Percentiles rank a stretch among this genome's conserved stretches.
phyloP scores from a whole-genome alignment of 805 yeast species.

The Candida parachauliodes region DNA sequence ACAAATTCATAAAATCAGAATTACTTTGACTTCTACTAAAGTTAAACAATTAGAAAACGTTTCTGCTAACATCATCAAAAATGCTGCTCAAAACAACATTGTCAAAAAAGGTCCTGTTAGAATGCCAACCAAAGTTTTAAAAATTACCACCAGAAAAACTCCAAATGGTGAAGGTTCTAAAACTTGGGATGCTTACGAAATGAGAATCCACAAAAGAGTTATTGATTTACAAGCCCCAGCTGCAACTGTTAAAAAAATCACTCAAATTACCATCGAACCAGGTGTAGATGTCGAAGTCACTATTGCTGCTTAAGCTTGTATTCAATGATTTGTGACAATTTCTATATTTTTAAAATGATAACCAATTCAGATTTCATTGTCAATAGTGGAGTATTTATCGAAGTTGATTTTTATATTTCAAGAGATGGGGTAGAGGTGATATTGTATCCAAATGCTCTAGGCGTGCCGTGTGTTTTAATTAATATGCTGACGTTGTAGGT shows the following conservation, averaged over 20 bases:
- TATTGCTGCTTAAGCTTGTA: slow-evolving; percentile 68
- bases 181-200: slow-evolving; percentile 99
- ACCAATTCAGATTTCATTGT: not conserved
- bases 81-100: slow-evolving; percentile 79
- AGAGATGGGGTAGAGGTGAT: slow-evolving; percentile 11
- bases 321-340: no score
- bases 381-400: slow-evolving; percentile 5
- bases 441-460: slow-evolving; percentile 50
- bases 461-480: slow-evolving; percentile 52
- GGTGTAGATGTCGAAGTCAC: slow-evolving; percentile 98
- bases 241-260: slow-evolving; percentile 86
- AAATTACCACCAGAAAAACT: slow-evolving; percentile 99
- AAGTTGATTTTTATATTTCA: slow-evolving; percentile 4
- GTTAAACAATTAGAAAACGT: slow-evolving; percentile 98
- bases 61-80: slow-evolving; percentile 82
- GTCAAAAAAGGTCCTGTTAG: slow-evolving; percentile 99
- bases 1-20: slow-evolving; percentile 95
- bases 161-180: slow-evolving; percentile 99
- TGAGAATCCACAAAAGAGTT: slow-evolving; percentile 99
- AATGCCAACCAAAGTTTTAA: slow-evolving; percentile 98
- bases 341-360: not conserved
- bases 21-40: slow-evolving; percentile 97
- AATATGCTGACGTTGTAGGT: slow-evolving; percentile 54
- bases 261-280: slow-evolving; percentile 97
- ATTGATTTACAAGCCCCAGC: slow-evolving; percentile 98